These are phyloP conservation scores for Cordyceps javanica DNA, from an alignment of 2,329 filamentous ascomycete genomes.

Conservation along the genomic window DNA sequence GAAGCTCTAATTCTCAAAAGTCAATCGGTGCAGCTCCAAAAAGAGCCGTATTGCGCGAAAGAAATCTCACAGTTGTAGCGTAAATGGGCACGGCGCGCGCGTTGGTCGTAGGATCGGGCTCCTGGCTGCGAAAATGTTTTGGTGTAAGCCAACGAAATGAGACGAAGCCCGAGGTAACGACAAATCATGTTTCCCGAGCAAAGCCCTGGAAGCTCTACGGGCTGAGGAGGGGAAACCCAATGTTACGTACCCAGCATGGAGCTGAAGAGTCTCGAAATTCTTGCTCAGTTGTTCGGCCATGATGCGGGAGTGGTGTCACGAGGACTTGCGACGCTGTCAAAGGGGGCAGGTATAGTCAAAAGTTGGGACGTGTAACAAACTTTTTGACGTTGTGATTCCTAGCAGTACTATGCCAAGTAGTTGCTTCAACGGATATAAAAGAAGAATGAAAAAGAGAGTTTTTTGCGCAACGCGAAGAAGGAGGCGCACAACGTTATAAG, in stretches of 20 bases:
- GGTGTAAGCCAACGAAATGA: slow-evolving; percentile 17
- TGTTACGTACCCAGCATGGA: slow-evolving; percentile 69
- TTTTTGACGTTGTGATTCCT: not conserved
- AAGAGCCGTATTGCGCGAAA: not conserved
- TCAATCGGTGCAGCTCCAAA: slow-evolving; percentile 12
- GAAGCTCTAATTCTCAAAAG: slow-evolving; percentile 60
- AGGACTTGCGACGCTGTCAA: not conserved
- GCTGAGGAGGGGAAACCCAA: too few species aligned
- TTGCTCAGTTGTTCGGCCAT: slow-evolving; percentile 37
- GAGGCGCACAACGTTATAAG: not conserved
- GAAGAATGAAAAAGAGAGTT: not conserved
- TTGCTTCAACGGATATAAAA: not conserved
- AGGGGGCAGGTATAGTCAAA: not conserved
- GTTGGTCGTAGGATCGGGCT: slow-evolving; percentile 74
- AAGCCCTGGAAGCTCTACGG: too few species aligned
- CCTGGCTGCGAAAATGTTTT: slow-evolving; percentile 52
- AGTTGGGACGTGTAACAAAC: not conserved
- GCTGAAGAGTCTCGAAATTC: slow-evolving; percentile 78
- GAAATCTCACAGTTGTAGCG: slow-evolving; percentile 69
- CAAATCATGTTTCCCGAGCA: too few species aligned
- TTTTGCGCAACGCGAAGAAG: not conserved
- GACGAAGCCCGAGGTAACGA: too few species aligned
- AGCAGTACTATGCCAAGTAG: not conserved
- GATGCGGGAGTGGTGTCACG: not conserved
- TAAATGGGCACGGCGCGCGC: slow-evolving; percentile 93